Percentiles rank a stretch among this genome's conserved stretches.
These are phyloP conservation scores for Yamadazyma blattariae DNA, from an alignment of 1,139 yeast species.

Conservation along the genomic window DNA sequence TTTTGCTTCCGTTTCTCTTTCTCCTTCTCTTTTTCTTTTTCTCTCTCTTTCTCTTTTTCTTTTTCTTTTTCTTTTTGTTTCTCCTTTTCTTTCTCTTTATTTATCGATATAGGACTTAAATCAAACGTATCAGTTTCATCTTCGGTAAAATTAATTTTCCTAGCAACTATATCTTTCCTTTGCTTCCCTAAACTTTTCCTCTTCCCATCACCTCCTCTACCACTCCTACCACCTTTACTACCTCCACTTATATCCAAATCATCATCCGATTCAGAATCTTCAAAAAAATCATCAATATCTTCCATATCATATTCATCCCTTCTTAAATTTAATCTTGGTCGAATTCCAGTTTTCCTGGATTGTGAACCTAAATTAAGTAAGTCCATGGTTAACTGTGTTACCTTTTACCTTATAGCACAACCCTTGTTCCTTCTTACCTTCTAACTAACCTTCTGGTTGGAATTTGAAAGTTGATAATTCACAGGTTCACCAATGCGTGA, in stretches of 20 bases:
- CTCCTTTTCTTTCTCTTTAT: background rate
- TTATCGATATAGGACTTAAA: slow-evolving; percentile 26
- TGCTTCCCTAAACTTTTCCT: background rate
- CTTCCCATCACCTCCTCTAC: background rate
- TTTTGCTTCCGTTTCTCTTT: background rate
- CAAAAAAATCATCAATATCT: slow-evolving; percentile 72
- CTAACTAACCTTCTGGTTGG: too few species aligned
- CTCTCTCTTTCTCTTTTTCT: background rate
- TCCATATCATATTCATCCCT: slow-evolving; percentile 77
- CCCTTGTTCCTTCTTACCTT: too few species aligned
- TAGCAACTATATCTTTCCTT: slow-evolving; percentile 15
- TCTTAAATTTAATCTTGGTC: slow-evolving; percentile 46
- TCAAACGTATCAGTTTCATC: slow-evolving; percentile 36
- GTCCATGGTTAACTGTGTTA: slow-evolving; percentile 46
- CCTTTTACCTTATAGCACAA: too few species aligned
- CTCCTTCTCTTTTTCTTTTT: background rate
- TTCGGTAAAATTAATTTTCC: slow-evolving; percentile 38
- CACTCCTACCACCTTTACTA: background rate
- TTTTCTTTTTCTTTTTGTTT: background rate
- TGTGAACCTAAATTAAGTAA: slow-evolving; percentile 51
- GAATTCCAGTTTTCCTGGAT: slow-evolving; percentile 61
- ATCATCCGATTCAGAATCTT: slow-evolving; percentile 36
- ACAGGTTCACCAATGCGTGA: too few species aligned
- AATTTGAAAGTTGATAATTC: too few species aligned
- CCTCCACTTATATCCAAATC: background rate